Conservation (phyloP, 106 monocot genomes). For the Platanthera zijinensis region DNA sequence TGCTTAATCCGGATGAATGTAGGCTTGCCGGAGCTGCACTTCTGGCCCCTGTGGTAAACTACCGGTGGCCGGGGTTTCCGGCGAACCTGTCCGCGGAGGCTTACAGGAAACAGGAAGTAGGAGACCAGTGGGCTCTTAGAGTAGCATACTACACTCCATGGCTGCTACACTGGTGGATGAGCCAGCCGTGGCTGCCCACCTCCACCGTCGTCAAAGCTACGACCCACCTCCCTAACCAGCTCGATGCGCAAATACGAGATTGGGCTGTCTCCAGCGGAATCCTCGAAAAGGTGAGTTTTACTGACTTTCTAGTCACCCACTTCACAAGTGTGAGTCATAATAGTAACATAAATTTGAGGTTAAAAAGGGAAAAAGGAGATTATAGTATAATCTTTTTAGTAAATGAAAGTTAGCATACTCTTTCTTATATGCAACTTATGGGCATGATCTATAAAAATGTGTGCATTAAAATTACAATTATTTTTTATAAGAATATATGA, state of each 20-base stretch:
- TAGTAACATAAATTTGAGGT: background rate
- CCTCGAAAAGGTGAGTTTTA: conserved; percentile 29
- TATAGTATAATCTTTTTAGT: no score
- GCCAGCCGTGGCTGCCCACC: conserved; percentile 53
- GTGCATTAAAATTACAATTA: no score
- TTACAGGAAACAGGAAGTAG: conserved; percentile 26
- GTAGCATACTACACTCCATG: conserved; percentile 57
- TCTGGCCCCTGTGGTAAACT: conserved; percentile 57
- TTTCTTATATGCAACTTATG: no score
- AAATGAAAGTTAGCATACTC: no score
- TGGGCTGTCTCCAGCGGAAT: conserved; percentile 13
- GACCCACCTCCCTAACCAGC: conserved; percentile 31
- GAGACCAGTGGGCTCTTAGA: conserved; percentile 61
- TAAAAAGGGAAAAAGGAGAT: no score
- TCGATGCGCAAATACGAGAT: conserved; percentile 27
- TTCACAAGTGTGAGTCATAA: background rate
- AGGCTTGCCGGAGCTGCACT: conserved; percentile 68
- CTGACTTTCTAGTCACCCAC: background rate
- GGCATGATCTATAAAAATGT: no score
- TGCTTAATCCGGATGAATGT: background rate
- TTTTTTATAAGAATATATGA: no score
- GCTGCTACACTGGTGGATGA: conserved; percentile 81
- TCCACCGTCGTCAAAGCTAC: conserved; percentile 49
- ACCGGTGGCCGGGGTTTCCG: conserved; percentile 61
- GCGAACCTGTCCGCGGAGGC: background rate